A percentile compares a stretch with the other conserved stretches of the same genome.
Conservation (phyloP, 139 green algal species). For the Tetradesmus obliquus region DNA sequence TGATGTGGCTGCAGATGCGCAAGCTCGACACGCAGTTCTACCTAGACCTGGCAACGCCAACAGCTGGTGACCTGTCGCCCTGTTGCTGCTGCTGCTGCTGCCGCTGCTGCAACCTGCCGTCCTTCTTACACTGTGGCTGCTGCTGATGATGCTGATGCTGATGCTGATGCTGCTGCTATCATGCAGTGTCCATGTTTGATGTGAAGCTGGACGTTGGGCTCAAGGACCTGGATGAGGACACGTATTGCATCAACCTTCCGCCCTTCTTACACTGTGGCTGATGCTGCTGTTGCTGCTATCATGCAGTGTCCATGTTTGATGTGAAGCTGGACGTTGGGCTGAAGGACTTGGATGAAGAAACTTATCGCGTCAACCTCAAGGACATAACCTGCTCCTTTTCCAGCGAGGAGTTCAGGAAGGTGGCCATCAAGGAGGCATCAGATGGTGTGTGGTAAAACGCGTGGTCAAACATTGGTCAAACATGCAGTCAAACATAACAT, state of each 20-base stretch:
- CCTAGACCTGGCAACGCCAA: background rate
- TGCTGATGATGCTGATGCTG: constrained; percentile 11
- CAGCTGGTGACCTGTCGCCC: background rate
- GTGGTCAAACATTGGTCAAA: no score
- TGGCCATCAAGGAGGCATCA: background rate
- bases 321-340: background rate
- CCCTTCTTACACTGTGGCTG: background rate
- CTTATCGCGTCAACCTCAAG: background rate
- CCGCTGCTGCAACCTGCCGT: background rate
- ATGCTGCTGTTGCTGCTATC: background rate
- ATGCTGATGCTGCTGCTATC: background rate
- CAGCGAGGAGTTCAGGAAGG: no score
- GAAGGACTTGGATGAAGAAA: background rate
- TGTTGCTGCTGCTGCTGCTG: background rate
- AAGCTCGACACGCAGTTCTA: background rate
- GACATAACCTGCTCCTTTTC: background rate
- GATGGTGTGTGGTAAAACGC: background rate
- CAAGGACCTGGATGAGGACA: no score
- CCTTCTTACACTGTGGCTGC: no score
- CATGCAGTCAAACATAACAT: no score
- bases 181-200: background rate
- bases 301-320: background rate
- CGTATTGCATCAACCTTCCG: no score
- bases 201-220: no score
- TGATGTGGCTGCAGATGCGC: background rate